Base-by-base conservation (phyloP, 352 stramenopile species). In the Pythium phragmitis region DNA sequence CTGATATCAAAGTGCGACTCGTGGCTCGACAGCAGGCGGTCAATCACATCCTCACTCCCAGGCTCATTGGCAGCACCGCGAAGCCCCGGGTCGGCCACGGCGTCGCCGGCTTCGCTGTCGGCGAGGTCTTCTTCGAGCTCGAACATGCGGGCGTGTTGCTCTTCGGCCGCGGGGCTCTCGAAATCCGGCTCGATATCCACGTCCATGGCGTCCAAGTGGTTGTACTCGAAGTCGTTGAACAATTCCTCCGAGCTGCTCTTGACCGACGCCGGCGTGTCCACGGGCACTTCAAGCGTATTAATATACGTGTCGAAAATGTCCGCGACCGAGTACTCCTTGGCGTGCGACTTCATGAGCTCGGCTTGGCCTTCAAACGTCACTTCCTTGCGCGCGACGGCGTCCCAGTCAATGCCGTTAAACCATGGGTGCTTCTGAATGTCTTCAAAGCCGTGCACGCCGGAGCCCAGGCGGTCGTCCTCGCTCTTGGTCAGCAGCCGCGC, bases 401-500 rank as follows among this genome's bases (percentile, higher is more conserved):
- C 85, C 91, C 90, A 97, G 68, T 97, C 79, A 34, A 97, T 79
- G 5, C 75, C 77, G 5, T 80, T 72, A 50, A 98, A 97, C 81
- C 88, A 98, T 57, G 88, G 74, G 69, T 97, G 89, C 39, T 65
- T 48, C 75, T 96, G 96, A 48, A 98, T 89, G 37, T 92, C 71
- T 26, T 94, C 77, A 53, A 96, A 91, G 49, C 91, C 91, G 53
- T 85, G 69, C 13, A 82, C 67, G n/a, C 96, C 96, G 42, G 80
- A 93, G 26, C 98, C 98, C 17, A 99, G 85, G 17, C 98, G 85
- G 53, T 89, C 65, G 9, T 77, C 77, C 26, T 98, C 96, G 71
- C 98, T 89, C 70, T 98, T 98, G 3, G 96, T 98, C 39, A 99
- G 74, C 23, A 99, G 68, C 23, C 79, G 83, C 1, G 79, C 77